Percentiles rank a stretch among this genome's conserved stretches.
phyloP scores from a whole-genome alignment of 257 asterid genomes.

The Eustoma russellianum region DNA sequence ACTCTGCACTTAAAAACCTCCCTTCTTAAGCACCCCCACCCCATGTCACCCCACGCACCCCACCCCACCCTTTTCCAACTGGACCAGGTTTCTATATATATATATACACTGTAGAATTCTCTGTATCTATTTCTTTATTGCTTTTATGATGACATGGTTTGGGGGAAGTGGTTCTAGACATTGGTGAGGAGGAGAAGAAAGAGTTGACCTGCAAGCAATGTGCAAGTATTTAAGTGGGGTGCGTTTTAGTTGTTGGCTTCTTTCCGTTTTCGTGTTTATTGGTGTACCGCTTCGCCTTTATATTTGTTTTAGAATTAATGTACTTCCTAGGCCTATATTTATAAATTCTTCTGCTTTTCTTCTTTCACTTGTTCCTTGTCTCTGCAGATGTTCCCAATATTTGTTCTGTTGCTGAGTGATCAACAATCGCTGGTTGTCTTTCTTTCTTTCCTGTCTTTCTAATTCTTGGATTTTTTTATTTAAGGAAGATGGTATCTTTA shows the following conservation, averaged over 20 bases:
- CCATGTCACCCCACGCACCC: neutral
- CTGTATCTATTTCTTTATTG: neutral
- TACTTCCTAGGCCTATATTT: neutral
- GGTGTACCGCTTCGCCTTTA: neutral
- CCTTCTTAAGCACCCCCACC: neutral
- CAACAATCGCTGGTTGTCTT: conserved; percentile 12
- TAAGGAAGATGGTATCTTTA: neutral
- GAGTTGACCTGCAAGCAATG: conserved; percentile 10
- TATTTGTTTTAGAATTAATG: neutral
- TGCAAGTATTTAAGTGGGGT: conserved; percentile 9
- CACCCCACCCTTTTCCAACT: conserved; percentile 1
- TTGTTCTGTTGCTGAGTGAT: conserved; percentile 1
- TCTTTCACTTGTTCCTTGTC: neutral
- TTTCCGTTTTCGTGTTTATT: conserved; percentile 5
- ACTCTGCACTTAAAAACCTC: conserved; percentile 8
- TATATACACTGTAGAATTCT: neutral
- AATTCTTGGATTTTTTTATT: neutral
- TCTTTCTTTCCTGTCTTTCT: conserved; percentile 5
- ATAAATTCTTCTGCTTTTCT: neutral
- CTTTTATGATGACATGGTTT: neutral
- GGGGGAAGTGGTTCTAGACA: neutral
- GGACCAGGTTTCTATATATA: neutral
- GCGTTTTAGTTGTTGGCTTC: conserved; percentile 5
- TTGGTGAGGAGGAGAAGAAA: conserved; percentile 1
- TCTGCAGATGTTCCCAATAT: conserved; percentile 1